Evolutionary conservation across 1,284 basidiomycete species (phyloP).

Genomic region (Xerocomus amazonicus): DNA sequence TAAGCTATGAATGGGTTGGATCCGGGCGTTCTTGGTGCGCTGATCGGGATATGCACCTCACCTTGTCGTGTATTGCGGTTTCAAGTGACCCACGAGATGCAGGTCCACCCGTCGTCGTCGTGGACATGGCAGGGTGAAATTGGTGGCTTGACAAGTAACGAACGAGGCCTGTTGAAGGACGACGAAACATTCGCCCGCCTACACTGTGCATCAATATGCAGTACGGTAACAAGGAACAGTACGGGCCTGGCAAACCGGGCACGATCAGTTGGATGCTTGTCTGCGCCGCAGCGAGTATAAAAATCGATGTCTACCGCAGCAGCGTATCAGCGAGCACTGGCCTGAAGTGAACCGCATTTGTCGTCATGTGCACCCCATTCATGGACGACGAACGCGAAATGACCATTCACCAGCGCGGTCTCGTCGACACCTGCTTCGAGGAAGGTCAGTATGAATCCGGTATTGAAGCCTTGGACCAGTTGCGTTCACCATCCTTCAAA

Average conservation of each 20-base stretch:
- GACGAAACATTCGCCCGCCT: constrained; percentile 26
- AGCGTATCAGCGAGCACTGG: background rate
- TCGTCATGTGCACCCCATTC: constrained; percentile 24
- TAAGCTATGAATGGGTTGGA: constrained; percentile 44
- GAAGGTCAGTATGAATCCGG: constrained; percentile 69
- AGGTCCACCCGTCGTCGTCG: constrained; percentile 14
- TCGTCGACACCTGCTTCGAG: constrained; percentile 68
- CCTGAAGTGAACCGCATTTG: no score
- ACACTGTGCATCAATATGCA: constrained; percentile 21
- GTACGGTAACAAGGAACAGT: constrained; percentile 13
- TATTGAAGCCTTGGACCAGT: constrained; percentile 54
- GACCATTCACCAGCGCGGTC: constrained; percentile 48
- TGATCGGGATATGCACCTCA: constrained; percentile 29
- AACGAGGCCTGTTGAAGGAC: constrained; percentile 18
- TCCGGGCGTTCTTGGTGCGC: constrained; percentile 15
- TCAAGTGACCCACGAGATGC: constrained; percentile 42
- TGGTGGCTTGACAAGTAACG: constrained; percentile 17
- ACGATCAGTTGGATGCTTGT: no score
- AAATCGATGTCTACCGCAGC: background rate
- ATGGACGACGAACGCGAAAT: constrained; percentile 47
- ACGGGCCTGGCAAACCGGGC: constrained; percentile 9
- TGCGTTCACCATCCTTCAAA: constrained; percentile 50
- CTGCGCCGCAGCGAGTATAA: no score
- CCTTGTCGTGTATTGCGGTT: constrained; percentile 52
- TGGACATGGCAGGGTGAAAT: constrained; percentile 30